Base-by-base conservation (phyloP, 805 yeast genomes). In the Saccharomycopsis guyanensis region DNA sequence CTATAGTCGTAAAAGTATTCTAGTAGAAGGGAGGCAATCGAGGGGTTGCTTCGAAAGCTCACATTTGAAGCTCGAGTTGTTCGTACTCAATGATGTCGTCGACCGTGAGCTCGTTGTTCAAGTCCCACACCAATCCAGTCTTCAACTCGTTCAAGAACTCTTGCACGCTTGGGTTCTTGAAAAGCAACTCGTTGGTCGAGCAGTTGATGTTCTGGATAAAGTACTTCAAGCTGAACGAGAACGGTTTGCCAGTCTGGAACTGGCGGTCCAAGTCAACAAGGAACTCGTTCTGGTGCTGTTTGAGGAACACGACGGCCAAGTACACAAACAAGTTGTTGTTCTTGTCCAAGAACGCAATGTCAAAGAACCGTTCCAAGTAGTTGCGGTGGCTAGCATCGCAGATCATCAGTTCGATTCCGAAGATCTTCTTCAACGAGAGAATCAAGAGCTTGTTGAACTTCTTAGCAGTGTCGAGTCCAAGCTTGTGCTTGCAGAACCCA, bases 1-100 rank as follows among this genome's bases (percentile, higher is more conserved):
- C 29, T 25, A 25, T 25, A 25, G 29, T 25, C 29, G 29, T 25
- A 25, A 25, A 7, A n/a, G n/a, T n/a, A n/a, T n/a, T n/a, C n/a
- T n/a, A n/a, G n/a, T n/a, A n/a, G n/a, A n/a, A n/a, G n/a, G n/a
- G n/a, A 6, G 10, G 29, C 29, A 25, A 25, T 10, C 10, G 29
- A 10, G 10, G 29, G 10, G 29, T 10, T 25, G 29, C 29, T 10
- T 6, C 29, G 10, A 25, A n/a, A n/a, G n/a, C n/a, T n/a, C n/a
- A n/a, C 10, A 13, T 13, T 16, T 37, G 8, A 15, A 42, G 22
- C 8, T 47, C 48, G 22, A 50, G 38, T 31, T 50, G 48, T 16
- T 46, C 44, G 27, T 42, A 50, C 37, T 50, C 53, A 23, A 50
- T 29, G 20, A 43, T 37, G n/a, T 47, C 53, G 34, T 50, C 53